Evolutionary conservation across 176 grass and related monocot genomes (phyloP).

Genomic region (Rhynchospora breviuscula): DNA sequence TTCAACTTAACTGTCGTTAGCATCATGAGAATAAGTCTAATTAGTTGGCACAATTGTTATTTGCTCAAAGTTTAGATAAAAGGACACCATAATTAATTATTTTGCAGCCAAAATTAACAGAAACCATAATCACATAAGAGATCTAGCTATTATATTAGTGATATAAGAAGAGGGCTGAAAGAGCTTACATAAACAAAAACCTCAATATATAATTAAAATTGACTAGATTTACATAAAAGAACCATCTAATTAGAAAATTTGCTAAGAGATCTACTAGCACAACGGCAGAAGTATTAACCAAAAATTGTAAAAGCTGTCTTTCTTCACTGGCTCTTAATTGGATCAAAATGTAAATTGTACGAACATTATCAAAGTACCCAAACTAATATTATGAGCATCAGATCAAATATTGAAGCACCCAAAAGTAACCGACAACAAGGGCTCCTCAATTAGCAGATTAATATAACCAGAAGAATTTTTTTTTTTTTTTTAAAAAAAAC

Average conservation of each 20-base stretch:
- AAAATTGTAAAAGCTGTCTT: background rate
- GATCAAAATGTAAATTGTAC: background rate
- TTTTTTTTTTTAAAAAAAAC: background rate
- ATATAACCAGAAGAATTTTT: background rate
- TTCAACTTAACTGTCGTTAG: background rate
- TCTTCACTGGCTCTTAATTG: background rate
- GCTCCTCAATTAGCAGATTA: background rate
- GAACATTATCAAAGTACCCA: background rate
- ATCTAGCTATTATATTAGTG: background rate
- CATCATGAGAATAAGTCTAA: background rate
- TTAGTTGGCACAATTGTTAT: background rate
- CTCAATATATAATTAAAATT: background rate
- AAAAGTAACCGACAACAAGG: background rate
- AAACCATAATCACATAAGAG: background rate
- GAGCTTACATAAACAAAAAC: background rate
- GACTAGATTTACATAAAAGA: background rate
- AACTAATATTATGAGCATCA: background rate
- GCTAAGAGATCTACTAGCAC: conserved; percentile 4
- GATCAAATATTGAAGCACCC: background rate
- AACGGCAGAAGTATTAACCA: background rate
- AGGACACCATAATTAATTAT: background rate
- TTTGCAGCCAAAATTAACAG: background rate
- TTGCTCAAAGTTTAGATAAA: background rate
- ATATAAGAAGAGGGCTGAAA: background rate
- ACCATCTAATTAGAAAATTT: background rate